These are phyloP conservation scores for Penicillium angulare DNA, from an alignment of 495 filamentous ascomycete genomes.

Conservation along the genomic window DNA sequence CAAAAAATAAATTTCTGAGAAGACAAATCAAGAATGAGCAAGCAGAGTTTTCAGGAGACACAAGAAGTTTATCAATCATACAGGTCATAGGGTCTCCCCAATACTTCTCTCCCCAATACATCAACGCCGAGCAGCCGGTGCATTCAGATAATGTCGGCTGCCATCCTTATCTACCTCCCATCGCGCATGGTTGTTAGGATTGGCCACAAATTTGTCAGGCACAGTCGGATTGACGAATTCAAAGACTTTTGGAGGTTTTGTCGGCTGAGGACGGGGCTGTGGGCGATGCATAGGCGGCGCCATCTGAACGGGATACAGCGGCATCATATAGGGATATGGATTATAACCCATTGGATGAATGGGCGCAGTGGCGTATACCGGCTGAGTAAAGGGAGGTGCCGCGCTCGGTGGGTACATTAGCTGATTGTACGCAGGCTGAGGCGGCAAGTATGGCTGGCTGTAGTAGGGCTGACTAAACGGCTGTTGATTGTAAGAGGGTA, in stretches of 20 bases:
- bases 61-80: no score
- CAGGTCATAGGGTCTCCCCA: no score
- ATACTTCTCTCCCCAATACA: background rate
- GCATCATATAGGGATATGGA: background rate
- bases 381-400: background rate
- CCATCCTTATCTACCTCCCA: constrained; percentile 14
- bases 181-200: constrained; percentile 27
- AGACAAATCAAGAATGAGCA: no score
- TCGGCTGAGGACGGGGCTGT: background rate
- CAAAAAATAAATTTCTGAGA: no score
- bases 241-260: background rate
- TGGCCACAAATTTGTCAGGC: constrained; percentile 21
- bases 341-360: background rate
- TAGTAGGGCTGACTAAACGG: background rate
- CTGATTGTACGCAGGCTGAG: background rate
- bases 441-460: background rate
- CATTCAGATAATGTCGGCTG: constrained; percentile 20
- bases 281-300: background rate
- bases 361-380: background rate
- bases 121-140: background rate
- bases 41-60: no score
- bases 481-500: background rate
- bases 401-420: background rate
- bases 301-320: background rate
- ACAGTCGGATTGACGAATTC: constrained; percentile 9